These are phyloP conservation scores for Achlya hypogyna DNA, from an alignment of 352 stramenopile genomes.

Conservation along the genomic window DNA sequence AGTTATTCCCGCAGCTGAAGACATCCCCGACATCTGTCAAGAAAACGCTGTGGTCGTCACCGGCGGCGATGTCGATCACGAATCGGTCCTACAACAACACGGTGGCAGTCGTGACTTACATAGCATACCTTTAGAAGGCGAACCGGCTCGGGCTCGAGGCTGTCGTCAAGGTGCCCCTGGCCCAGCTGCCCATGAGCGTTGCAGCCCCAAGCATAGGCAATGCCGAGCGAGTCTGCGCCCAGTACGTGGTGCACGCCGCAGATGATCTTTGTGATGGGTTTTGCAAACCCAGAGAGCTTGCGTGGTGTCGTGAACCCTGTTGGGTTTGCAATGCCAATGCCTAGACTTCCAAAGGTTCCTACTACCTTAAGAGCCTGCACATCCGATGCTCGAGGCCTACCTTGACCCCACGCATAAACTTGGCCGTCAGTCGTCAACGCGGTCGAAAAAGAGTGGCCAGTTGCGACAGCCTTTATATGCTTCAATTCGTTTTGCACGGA, in stretches of 20 bases:
- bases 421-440: constrained; percentile 1
- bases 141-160: not conserved
- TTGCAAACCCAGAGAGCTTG: constrained; percentile 17
- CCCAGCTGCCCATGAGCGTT: constrained; percentile 65
- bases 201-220: constrained; percentile 48
- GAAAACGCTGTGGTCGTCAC: constrained; percentile 55
- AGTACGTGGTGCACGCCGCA: constrained; percentile 43
- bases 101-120: no score
- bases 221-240: constrained; percentile 22
- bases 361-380: not conserved
- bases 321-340: constrained; percentile 16
- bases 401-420: constrained; percentile 21
- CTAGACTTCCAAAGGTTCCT: not conserved
- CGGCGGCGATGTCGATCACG: constrained; percentile 42
- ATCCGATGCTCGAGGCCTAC: not conserved
- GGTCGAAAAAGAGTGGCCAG: not conserved
- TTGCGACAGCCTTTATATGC: not conserved
- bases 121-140: not conserved
- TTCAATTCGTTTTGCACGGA: not conserved
- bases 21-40: constrained; percentile 39
- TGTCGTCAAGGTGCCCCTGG: constrained; percentile 21
- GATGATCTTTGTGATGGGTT: constrained; percentile 28
- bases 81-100: not conserved
- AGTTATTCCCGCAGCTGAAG: constrained; percentile 53
- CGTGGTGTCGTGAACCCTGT: not conserved